Base-by-base conservation (phyloP, 2,329 filamentous ascomycete species). In the Cercospora sp. region DNA sequence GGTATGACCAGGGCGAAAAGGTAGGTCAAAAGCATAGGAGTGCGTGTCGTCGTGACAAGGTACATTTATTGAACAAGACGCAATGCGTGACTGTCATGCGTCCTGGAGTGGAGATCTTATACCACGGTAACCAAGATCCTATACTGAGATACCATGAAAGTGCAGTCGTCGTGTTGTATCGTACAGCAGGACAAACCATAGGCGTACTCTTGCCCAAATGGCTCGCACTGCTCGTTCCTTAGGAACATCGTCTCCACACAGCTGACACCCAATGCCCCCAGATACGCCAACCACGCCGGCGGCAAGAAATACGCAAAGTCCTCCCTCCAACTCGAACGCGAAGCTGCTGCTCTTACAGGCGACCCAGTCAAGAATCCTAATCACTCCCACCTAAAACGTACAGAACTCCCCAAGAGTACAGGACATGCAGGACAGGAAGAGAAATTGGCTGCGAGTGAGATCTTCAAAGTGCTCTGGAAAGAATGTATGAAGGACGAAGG, bases 1-100 rank as follows among this genome's bases (percentile, higher is more conserved):
- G 82, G 87, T 1, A 89, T 89, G 86, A 89, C 87, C 21, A 77
- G 88, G 16, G 84, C 87, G 2, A 86, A 67, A n/a, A 66, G 66
- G 66, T 68, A 68, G 24, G 24, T 24, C 24, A 24, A 24, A 24
- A 3, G 24, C 24, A 24, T 24, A 2, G 24, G 24, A 24, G 24
- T 24, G 24, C 24, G 18, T 21, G 18, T 21, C 18, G 18, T 21
- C 18, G 18, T 21, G 18, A 21, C 18, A 21, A 21, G 4, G 8
- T 12, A 12, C 32, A 34, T 9, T 12, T 12, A 9, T 4, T 12
- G 10, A 4, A 10, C 9, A 34, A 34, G 10, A 4, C 32, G 32
- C 32, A 34, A 34, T 34, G 18, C 18, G 18, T 21, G 18, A 21
- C 18, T 21, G 18, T 21, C 18, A 21, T 21, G 18, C 18, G 18